phyloP scores from a whole-genome alignment of 2,329 filamentous ascomycete genomes.

The Pseudogymnoascus sp. region DNA sequence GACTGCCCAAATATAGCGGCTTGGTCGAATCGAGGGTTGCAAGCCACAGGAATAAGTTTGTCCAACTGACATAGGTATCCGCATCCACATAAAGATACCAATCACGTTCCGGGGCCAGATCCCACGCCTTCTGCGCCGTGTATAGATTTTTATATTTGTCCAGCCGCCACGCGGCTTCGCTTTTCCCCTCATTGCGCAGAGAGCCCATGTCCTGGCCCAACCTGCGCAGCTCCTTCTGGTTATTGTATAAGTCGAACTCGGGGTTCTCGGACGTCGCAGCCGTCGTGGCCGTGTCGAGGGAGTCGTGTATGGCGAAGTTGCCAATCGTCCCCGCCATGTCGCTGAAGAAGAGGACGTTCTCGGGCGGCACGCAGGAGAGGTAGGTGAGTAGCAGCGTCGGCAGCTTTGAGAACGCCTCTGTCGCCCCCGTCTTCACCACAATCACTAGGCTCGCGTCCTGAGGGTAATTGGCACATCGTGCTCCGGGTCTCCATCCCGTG shows the following conservation, averaged over 20 bases:
- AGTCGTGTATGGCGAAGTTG: constrained; percentile 38
- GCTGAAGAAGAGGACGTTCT: constrained; percentile 48
- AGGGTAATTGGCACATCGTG: neutral
- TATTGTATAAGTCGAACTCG: constrained; percentile 41
- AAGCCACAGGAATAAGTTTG: constrained; percentile 43
- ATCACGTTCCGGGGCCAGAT: constrained; percentile 41
- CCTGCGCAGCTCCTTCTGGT: constrained; percentile 36
- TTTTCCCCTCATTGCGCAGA: neutral
- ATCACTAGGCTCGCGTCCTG: constrained; percentile 31
- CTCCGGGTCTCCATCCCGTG: neutral
- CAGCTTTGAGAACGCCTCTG: constrained; percentile 42
- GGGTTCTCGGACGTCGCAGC: constrained; percentile 36
- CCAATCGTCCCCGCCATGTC: constrained; percentile 44
- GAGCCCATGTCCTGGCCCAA: constrained; percentile 35
- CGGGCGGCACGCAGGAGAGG: constrained; percentile 38
- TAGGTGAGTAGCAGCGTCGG: constrained; percentile 47
- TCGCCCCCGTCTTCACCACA: constrained; percentile 50
- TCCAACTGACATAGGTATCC: constrained; percentile 49
- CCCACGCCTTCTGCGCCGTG: constrained; percentile 46
- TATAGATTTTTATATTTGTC: constrained; percentile 57
- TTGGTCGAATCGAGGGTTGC: constrained; percentile 35
- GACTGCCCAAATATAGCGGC: constrained; percentile 42
- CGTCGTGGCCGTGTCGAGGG: constrained; percentile 37
- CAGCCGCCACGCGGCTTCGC: constrained; percentile 41
- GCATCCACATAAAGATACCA: constrained; percentile 54